These are phyloP conservation scores for Leptographium galeiforme DNA, from an alignment of 2,329 filamentous ascomycete species.

Conservation along the genomic window DNA sequence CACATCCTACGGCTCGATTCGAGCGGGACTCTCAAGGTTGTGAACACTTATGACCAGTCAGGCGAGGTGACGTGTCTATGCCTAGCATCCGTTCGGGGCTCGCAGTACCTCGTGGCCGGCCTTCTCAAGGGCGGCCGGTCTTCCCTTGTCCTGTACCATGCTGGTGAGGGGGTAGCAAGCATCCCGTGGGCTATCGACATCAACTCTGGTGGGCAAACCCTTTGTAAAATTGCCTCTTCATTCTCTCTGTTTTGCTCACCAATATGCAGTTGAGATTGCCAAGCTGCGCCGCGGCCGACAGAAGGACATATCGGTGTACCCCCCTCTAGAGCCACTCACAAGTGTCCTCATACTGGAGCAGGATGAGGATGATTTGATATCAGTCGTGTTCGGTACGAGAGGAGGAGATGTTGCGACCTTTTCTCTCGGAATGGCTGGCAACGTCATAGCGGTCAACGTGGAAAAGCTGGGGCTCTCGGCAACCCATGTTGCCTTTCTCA, in stretches of 20 bases:
- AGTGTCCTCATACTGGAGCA: slow-evolving; percentile 22
- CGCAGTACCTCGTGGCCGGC: slow-evolving; percentile 20
- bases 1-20: slow-evolving; percentile 23
- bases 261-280: background rate
- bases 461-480: slow-evolving; percentile 15
- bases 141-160: slow-evolving; percentile 19
- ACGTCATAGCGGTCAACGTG: slow-evolving; percentile 12
- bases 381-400: slow-evolving; percentile 32
- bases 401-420: slow-evolving; percentile 37
- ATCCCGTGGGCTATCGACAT: slow-evolving; percentile 11
- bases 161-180: slow-evolving; percentile 3
- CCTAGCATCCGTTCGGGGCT: slow-evolving; percentile 16
- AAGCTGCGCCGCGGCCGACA: background rate
- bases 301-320: background rate
- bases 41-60: slow-evolving; percentile 20
- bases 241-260: background rate
- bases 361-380: slow-evolving; percentile 15
- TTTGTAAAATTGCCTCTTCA: background rate
- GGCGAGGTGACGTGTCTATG: slow-evolving; percentile 38
- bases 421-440: slow-evolving; percentile 11
- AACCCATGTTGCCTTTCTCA: slow-evolving; percentile 12
- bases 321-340: slow-evolving; percentile 27
- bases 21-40: slow-evolving; percentile 13
- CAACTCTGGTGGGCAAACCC: slow-evolving; percentile 12
- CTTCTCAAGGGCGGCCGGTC: slow-evolving; percentile 20